These are phyloP conservation scores for Fusarium lateritium DNA, from an alignment of 2,329 filamentous ascomycete species.

Conservation along the genomic window DNA sequence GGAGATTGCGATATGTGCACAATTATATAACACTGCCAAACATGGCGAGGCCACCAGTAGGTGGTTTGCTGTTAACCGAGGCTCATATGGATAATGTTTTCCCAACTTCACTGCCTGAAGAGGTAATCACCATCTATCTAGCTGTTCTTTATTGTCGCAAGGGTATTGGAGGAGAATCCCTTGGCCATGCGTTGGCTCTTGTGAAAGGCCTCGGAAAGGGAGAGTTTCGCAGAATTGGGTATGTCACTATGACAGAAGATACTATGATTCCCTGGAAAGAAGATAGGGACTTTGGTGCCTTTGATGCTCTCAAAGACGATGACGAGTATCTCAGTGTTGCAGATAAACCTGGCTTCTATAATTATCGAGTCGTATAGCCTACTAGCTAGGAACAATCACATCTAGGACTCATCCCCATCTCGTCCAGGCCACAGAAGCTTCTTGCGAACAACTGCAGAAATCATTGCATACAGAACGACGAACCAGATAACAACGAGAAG, in stretches of 20 bases:
- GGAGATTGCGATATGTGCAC: slow-evolving; percentile 25
- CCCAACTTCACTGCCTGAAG: background rate
- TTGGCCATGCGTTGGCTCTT: slow-evolving; percentile 24
- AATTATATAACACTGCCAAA: slow-evolving; percentile 11
- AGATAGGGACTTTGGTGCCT: slow-evolving; percentile 27
- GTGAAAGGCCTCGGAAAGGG: slow-evolving; percentile 25
- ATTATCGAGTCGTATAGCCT: slow-evolving; percentile 33
- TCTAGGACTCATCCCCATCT: slow-evolving; percentile 40
- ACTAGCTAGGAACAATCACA: background rate
- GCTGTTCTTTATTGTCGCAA: slow-evolving; percentile 28
- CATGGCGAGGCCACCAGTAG: no score
- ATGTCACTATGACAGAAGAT: slow-evolving; percentile 5
- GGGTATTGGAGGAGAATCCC: background rate
- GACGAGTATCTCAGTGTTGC: slow-evolving; percentile 25
- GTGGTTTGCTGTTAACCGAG: background rate
- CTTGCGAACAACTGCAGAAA: slow-evolving; percentile 38
- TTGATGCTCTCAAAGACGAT: slow-evolving; percentile 19
- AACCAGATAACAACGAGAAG: slow-evolving; percentile 45
- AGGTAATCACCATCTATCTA: slow-evolving; percentile 22
- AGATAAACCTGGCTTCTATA: slow-evolving; percentile 17
- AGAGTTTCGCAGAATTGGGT: slow-evolving; percentile 36
- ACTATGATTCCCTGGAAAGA: slow-evolving; percentile 12
- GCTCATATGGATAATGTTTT: slow-evolving; percentile 25
- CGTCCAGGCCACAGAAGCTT: slow-evolving; percentile 49
- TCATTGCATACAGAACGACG: slow-evolving; percentile 40